These are phyloP conservation scores for Limtongia smithiae DNA, from an alignment of 805 yeast species.

Conservation along the genomic window DNA sequence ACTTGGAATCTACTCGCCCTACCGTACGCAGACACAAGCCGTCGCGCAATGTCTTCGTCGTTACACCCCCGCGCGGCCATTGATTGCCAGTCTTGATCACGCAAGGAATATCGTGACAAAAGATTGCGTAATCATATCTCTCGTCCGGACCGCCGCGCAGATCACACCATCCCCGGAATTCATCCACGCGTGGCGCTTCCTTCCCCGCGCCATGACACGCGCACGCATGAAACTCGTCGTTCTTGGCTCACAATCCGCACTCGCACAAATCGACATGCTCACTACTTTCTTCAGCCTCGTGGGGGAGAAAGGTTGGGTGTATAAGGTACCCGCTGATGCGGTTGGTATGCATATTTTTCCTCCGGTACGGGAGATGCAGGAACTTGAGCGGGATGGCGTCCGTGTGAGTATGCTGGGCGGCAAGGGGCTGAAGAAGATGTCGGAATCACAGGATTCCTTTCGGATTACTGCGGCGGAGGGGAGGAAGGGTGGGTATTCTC, in stretches of 20 bases:
- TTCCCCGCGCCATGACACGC: constrained; percentile 92
- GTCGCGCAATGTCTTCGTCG: constrained; percentile 40
- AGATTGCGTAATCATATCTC: constrained; percentile 81
- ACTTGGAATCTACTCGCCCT: constrained; percentile 87
- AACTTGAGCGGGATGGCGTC: no score
- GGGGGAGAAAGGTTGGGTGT: no score
- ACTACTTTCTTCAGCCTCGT: no score
- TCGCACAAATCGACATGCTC: no score
- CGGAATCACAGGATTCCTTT: no score
- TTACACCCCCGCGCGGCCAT: constrained; percentile 32
- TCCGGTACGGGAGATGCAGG: no score
- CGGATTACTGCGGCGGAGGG: no score
- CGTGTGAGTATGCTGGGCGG: no score
- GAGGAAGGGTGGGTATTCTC: no score
- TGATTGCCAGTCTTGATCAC: constrained; percentile 79
- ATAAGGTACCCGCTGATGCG: no score
- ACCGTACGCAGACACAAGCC: constrained; percentile 71
- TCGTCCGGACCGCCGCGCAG: constrained; percentile 75
- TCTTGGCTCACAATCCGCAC: constrained; percentile 70
- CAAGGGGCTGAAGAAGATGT: no score
- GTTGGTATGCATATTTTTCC: no score
- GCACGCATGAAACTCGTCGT: constrained; percentile 82
- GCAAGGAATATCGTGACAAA: constrained; percentile 93
- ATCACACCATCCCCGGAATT: constrained; percentile 71
- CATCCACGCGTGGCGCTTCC: constrained; percentile 81